Evolutionary conservation across 768 basidiomycete genomes (phyloP).

Genomic region (Sporobolomyces phaffii): DNA sequence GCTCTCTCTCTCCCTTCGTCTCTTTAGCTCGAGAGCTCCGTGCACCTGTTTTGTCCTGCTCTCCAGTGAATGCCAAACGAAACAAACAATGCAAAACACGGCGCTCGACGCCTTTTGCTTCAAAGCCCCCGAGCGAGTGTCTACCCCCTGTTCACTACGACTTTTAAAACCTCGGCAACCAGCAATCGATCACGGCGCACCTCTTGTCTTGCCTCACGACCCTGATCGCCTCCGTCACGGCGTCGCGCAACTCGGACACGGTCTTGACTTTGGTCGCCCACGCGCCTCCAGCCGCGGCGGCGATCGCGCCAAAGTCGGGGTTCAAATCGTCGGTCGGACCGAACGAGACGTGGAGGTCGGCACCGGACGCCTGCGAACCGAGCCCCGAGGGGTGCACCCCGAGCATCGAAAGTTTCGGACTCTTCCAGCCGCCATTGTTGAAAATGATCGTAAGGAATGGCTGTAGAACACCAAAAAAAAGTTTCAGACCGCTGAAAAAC

Average conservation of each 20-base stretch:
- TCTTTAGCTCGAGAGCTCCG: too few relatives aligned
- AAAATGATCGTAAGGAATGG: constrained; percentile 66
- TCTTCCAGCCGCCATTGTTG: constrained; percentile 60
- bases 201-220: constrained; percentile 59
- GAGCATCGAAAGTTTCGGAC: constrained; percentile 61
- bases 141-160: too few relatives aligned
- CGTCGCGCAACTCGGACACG: constrained; percentile 46
- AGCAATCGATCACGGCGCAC: constrained; percentile 63
- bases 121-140: neutral
- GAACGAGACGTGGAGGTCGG: constrained; percentile 59
- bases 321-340: constrained; percentile 51
- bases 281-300: constrained; percentile 62
- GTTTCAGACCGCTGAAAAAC: too few relatives aligned
- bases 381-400: constrained; percentile 59
- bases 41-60: neutral
- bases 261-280: constrained; percentile 53
- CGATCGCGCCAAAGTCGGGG: constrained; percentile 60
- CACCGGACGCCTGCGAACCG: constrained; percentile 52
- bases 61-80: too few relatives aligned
- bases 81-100: too few relatives aligned
- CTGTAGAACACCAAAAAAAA: constrained; percentile 46
- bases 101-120: neutral
- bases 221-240: constrained; percentile 53
- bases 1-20: neutral
- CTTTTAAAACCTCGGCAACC: constrained; percentile 51